Conservation (phyloP, 2,329 filamentous ascomycete genomes). For the Coleophoma crateriformis region DNA sequence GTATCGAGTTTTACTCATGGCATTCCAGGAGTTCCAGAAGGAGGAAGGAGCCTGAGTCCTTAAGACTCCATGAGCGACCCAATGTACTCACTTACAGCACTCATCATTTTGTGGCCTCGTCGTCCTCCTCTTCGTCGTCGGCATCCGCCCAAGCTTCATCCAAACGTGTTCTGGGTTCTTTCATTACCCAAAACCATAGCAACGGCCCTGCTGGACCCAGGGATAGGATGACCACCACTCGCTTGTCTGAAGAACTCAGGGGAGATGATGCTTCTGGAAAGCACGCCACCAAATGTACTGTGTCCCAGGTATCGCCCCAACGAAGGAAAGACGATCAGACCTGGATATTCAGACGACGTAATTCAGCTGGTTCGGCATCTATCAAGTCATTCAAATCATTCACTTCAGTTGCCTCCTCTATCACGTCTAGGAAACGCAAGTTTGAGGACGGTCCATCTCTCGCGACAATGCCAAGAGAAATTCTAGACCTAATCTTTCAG, state of each 20-base stretch:
- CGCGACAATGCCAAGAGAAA: slow-evolving; percentile 12
- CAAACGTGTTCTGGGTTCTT: neutral
- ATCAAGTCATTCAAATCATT: slow-evolving; percentile 7
- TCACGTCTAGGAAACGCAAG: slow-evolving; percentile 5
- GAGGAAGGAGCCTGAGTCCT: slow-evolving; percentile 8
- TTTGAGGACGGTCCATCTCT: slow-evolving; percentile 6
- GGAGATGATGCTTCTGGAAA: slow-evolving; percentile 1
- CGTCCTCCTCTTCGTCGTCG: slow-evolving; percentile 3
- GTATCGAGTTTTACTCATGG: neutral
- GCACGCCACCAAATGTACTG: slow-evolving; percentile 6
- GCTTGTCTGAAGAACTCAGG: neutral
- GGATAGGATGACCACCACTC: slow-evolving; percentile 1
- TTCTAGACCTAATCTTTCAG: slow-evolving; percentile 12
- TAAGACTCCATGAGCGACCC: slow-evolving; percentile 9
- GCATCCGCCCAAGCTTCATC: slow-evolving; percentile 1
- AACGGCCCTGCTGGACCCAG: slow-evolving; percentile 6
- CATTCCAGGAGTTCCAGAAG: slow-evolving; percentile 2
- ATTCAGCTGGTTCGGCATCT: slow-evolving; percentile 6
- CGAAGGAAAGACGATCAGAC: neutral
- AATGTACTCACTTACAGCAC: slow-evolving; percentile 13
- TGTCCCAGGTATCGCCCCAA: slow-evolving; percentile 3
- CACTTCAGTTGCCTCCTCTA: slow-evolving; percentile 5
- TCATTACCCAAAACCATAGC: slow-evolving; percentile 8
- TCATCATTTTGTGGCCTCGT: slow-evolving; percentile 7
- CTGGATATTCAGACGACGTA: slow-evolving; percentile 3